Evolutionary conservation across 441 rosid genomes (phyloP).

Genomic region (Flueggea neowawraea): DNA sequence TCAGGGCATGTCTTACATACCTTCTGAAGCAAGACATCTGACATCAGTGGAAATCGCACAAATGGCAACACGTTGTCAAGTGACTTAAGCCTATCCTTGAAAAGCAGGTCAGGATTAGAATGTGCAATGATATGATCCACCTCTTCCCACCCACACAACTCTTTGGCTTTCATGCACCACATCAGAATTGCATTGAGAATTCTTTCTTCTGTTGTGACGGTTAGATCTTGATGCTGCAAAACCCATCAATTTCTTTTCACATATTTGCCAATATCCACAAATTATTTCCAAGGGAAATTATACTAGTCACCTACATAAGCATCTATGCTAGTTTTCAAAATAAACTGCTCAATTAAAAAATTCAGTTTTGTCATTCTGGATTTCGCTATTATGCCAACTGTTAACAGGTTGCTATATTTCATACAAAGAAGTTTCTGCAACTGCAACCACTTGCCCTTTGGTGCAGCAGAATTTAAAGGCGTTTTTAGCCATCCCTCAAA

Average conservation of each 20-base stretch:
- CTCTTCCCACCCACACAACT: constrained; percentile 63
- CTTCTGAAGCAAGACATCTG: constrained; percentile 66
- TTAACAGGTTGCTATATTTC: too few relatives aligned
- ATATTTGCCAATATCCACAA: constrained; percentile 9
- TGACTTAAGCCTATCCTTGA: constrained; percentile 61
- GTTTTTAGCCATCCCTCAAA: background rate
- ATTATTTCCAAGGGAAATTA: constrained; percentile 5
- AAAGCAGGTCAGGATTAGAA: constrained; percentile 44
- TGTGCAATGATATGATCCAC: constrained; percentile 48
- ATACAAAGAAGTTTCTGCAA: too few relatives aligned
- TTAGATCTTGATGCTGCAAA: constrained; percentile 92
- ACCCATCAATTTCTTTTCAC: constrained; percentile 19
- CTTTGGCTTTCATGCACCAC: constrained; percentile 85
- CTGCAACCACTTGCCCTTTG: background rate
- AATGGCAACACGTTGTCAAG: constrained; percentile 57
- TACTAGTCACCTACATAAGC: background rate
- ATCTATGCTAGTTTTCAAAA: background rate
- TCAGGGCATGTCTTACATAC: constrained; percentile 30
- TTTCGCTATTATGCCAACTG: too few relatives aligned
- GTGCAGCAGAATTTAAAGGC: background rate
- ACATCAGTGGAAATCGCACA: constrained; percentile 85
- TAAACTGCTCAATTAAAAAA: too few relatives aligned
- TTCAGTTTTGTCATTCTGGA: too few relatives aligned
- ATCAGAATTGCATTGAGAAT: constrained; percentile 85
- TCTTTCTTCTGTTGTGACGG: constrained; percentile 93